Conservation (phyloP, 2,329 filamentous ascomycete genomes). For the Diaporthe sp. region DNA sequence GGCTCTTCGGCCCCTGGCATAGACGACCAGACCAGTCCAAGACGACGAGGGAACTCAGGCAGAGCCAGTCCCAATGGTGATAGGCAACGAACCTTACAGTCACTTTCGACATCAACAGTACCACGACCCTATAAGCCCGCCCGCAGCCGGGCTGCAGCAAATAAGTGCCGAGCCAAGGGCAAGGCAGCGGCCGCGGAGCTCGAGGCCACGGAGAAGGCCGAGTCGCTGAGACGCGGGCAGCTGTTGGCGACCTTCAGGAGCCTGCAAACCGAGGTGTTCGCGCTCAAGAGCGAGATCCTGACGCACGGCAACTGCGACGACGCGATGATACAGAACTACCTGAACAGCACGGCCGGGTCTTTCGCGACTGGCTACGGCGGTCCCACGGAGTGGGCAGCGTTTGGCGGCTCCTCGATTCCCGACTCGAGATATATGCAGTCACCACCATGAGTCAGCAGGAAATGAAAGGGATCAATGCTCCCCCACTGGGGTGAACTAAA, state of each 20-base stretch:
- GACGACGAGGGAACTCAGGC: background rate
- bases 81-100: background rate
- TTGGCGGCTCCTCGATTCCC: background rate
- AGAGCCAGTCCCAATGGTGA: background rate
- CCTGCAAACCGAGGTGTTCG: constrained; percentile 48
- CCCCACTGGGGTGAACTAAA: background rate
- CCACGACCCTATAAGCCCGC: constrained; percentile 32
- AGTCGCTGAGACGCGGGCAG: constrained; percentile 39
- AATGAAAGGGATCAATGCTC: background rate
- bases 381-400: background rate
- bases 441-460: background rate
- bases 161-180: constrained; percentile 49
- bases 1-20: background rate
- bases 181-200: constrained; percentile 46
- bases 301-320: constrained; percentile 47
- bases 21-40: background rate
- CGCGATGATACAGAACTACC: constrained; percentile 47
- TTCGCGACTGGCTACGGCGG: background rate
- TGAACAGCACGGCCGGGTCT: constrained; percentile 43
- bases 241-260: constrained; percentile 43
- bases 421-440: background rate
- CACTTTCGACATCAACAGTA: background rate
- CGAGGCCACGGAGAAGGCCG: constrained; percentile 44
- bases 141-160: constrained; percentile 49
- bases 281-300: constrained; percentile 49